Percentiles rank a stretch among this genome's conserved stretches.
Conservation (phyloP, 2,329 filamentous ascomycete species). For the Aspergillus pseudotamarii region DNA sequence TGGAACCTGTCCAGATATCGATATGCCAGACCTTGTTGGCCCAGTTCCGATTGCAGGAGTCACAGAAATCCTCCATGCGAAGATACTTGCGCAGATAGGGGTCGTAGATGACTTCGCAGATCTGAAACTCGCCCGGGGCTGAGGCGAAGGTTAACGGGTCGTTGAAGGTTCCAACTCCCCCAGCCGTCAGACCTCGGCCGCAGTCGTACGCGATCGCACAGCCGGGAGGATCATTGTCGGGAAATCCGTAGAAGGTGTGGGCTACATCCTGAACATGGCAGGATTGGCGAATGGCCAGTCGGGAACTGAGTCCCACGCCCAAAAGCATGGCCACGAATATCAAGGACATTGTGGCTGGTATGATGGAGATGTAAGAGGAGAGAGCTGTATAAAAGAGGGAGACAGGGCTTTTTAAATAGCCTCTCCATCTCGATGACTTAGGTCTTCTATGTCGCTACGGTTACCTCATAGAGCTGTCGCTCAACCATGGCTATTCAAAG, state of each 20-base stretch:
- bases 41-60: slow-evolving; percentile 35
- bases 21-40: slow-evolving; percentile 30
- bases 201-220: slow-evolving; percentile 41
- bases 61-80: slow-evolving; percentile 40
- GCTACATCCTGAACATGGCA: slow-evolving; percentile 7
- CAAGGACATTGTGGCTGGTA: background rate
- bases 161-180: slow-evolving; percentile 46
- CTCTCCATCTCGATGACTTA: background rate
- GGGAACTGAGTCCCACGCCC: background rate
- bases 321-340: background rate
- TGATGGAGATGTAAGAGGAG: background rate
- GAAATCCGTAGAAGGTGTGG: slow-evolving; percentile 47
- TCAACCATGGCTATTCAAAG: background rate
- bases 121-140: slow-evolving; percentile 42
- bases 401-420: background rate
- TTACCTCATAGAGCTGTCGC: background rate
- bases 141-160: slow-evolving; percentile 51
- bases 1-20: slow-evolving; percentile 45
- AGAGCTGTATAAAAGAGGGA: background rate
- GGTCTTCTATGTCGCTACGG: background rate
- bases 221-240: slow-evolving; percentile 45
- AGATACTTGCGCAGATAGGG: slow-evolving; percentile 51
- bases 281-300: background rate
- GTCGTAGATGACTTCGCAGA: slow-evolving; percentile 51
- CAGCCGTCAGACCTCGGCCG: slow-evolving; percentile 39